phyloP scores from a whole-genome alignment of 106 monocot species.

The Gastrodia elata region DNA sequence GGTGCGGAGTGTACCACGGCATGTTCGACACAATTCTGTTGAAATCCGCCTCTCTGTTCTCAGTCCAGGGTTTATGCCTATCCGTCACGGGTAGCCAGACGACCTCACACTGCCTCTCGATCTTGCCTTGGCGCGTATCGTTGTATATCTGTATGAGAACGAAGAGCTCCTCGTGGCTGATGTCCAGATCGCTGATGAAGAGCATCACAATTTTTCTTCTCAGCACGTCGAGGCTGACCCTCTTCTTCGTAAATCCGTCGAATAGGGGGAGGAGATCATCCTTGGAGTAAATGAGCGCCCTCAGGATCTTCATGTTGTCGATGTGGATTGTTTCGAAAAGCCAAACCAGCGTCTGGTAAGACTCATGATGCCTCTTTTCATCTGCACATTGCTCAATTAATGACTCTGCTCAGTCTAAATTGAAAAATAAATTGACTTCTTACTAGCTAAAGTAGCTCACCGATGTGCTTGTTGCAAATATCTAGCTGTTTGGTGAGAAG shows the following conservation, averaged over 20 bases:
- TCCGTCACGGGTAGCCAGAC: constrained; percentile 73
- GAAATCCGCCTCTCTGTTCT: constrained; percentile 30
- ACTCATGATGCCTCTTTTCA: constrained; percentile 52
- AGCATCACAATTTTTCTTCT: constrained; percentile 71
- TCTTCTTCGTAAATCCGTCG: constrained; percentile 48
- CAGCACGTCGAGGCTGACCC: constrained; percentile 44
- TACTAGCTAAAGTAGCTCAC: constrained; percentile 15
- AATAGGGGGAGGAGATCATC: constrained; percentile 51
- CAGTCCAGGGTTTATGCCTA: constrained; percentile 33
- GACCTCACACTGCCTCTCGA: constrained; percentile 62
- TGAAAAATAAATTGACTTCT: background rate
- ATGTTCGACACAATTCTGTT: constrained; percentile 28
- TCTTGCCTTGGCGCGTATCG: constrained; percentile 45
- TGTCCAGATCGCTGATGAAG: constrained; percentile 56
- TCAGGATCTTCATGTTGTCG: constrained; percentile 81
- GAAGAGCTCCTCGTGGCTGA: constrained; percentile 63
- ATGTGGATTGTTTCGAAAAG: constrained; percentile 59
- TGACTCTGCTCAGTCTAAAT: background rate
- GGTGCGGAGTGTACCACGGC: constrained; percentile 62
- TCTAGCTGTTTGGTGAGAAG: constrained; percentile 55
- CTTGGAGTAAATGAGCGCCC: constrained; percentile 44
- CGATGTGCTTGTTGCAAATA: constrained; percentile 35
- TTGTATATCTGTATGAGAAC: constrained; percentile 61
- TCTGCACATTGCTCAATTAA: constrained; percentile 24
- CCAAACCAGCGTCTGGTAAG: constrained; percentile 39